Percentiles rank a stretch among this genome's conserved stretches.
phyloP scores from a whole-genome alignment of 1,284 basidiomycete genomes.

The Leccinum griseonigrum region DNA sequence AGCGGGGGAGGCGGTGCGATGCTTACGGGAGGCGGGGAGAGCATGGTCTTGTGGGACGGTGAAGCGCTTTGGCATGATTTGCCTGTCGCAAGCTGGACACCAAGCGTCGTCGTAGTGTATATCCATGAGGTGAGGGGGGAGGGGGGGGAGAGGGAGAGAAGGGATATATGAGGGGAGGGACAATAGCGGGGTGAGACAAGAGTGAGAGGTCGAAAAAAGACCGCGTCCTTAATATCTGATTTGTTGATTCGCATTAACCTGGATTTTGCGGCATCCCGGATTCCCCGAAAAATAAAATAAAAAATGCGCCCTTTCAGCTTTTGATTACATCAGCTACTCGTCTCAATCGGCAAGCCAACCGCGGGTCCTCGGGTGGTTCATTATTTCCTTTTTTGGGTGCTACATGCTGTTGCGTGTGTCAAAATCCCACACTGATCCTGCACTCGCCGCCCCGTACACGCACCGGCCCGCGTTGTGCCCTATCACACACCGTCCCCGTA shows the following conservation, averaged over 20 bases:
- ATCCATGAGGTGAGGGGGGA: conserved; percentile 27
- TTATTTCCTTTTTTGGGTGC: conserved; percentile 13
- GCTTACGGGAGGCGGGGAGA: conserved; percentile 37
- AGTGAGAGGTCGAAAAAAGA: conserved; percentile 20
- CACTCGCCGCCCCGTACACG: conserved; percentile 13
- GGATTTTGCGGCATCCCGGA: conserved; percentile 24
- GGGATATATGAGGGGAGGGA: conserved; percentile 11
- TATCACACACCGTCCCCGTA: neutral
- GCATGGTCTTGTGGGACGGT: conserved; percentile 39
- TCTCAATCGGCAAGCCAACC: conserved; percentile 30
- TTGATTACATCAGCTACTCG: conserved; percentile 29
- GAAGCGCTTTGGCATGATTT: conserved; percentile 67
- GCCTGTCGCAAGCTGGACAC: conserved; percentile 71
- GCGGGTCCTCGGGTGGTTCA: conserved; percentile 32
- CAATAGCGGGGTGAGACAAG: conserved; percentile 19
- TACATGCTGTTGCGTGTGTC: conserved; percentile 27
- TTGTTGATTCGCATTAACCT: conserved; percentile 31
- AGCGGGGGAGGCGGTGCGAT: conserved; percentile 9
- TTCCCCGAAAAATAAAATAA: conserved; percentile 17
- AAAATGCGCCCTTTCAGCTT: conserved; percentile 25
- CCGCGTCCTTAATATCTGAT: conserved; percentile 38
- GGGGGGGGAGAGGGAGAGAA: neutral
- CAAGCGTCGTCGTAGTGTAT: conserved; percentile 63
- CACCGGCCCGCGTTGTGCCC: conserved; percentile 19
- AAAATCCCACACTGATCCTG: conserved; percentile 24